Base-by-base conservation (phyloP, 495 filamentous ascomycete species). In the Thermochaetoides thermophila region DNA sequence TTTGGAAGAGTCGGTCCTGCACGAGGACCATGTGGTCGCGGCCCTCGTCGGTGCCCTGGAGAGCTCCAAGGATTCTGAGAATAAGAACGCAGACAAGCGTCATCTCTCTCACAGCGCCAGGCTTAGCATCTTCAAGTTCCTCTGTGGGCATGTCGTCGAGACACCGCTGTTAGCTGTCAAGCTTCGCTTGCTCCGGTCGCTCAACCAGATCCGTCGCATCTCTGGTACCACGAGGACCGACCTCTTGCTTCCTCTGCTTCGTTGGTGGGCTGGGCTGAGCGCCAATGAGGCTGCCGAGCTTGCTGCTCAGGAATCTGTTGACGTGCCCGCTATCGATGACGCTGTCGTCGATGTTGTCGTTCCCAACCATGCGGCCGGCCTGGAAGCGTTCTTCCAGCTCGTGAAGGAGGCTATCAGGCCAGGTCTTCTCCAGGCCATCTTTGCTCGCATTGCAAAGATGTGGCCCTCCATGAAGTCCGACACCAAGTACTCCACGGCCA, bases 1-100 rank as follows among this genome's bases (percentile, higher is more conserved):
- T 4, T 47, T 95, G 12, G 85, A 94, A 47, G 86, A 93, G 53
- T 86, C 76, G 44, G 65, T 83, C 7, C 58, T 92, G 13, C 84
- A 94, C 48, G 55, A 68, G 4, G 68, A 60, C 21, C 67, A 85
- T 26, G 56, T 87, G 16, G 56, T 62, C 7, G 66, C 63, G 14
- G 61, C 68, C 6, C 45, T 91, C n/a, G 68, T 68, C 31, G 63
- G 59, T 29, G 54, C 60, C 1, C 42, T 84, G 15, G 64, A 74
- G 28, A 61, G 68, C 31, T 49, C 57, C 18, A 47, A 52, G 42
- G 27, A 42, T 34, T 29, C 39, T 19, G 32, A 32, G 29, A 27
- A 55, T 26, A 55, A 56, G 13, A 52, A 55, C 13, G 62, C 61
- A 18, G 56, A 57, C 9, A 72, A 74, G 37, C 50, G 49, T 12